A percentile compares a stretch with the other conserved stretches of the same genome.
phyloP scores from a whole-genome alignment of 805 yeast species.

The Pichia rugopelliculosa region DNA sequence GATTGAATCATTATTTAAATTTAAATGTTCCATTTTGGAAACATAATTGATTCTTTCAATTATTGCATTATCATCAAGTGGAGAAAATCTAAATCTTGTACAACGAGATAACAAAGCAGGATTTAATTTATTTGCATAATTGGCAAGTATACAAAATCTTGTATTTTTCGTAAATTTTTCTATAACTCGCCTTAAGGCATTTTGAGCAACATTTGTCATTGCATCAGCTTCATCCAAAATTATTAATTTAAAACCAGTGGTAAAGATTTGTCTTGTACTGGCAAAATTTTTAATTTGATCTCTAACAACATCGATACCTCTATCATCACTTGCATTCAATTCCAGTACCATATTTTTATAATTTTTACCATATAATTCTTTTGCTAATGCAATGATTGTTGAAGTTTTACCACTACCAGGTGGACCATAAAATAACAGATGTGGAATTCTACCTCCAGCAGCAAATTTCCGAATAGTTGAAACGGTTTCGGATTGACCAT shows the following conservation, averaged over 20 bases:
- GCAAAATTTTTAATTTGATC: constrained; percentile 97
- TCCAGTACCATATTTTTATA: constrained; percentile 88
- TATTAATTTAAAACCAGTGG: constrained; percentile 76
- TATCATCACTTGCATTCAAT: constrained; percentile 92
- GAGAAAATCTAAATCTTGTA: constrained; percentile 89
- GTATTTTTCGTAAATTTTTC: constrained; percentile 92
- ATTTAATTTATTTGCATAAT: constrained; percentile 89
- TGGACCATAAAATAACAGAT: constrained; percentile 88
- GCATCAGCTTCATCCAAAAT: constrained; percentile 96
- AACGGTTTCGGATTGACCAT: constrained; percentile 86
- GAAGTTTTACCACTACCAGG: constrained; percentile 94
- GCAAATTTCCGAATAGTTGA: constrained; percentile 81
- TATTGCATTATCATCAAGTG: constrained; percentile 63
- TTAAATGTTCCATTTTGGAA: constrained; percentile 56
- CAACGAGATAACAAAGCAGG: constrained; percentile 94
- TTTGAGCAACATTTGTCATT: constrained; percentile 84
- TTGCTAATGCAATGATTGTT: constrained; percentile 79
- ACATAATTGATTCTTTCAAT: constrained; percentile 62
- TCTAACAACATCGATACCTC: constrained; percentile 97
- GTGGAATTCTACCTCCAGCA: constrained; percentile 78
- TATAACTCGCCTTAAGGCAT: constrained; percentile 74
- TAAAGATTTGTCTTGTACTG: constrained; percentile 87
- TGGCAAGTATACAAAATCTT: constrained; percentile 92
- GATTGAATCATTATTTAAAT: constrained; percentile 51
- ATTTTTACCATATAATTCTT: constrained; percentile 75